Evolutionary conservation across 805 yeast genomes (phyloP).

Genomic region (Candida sithepensis): DNA sequence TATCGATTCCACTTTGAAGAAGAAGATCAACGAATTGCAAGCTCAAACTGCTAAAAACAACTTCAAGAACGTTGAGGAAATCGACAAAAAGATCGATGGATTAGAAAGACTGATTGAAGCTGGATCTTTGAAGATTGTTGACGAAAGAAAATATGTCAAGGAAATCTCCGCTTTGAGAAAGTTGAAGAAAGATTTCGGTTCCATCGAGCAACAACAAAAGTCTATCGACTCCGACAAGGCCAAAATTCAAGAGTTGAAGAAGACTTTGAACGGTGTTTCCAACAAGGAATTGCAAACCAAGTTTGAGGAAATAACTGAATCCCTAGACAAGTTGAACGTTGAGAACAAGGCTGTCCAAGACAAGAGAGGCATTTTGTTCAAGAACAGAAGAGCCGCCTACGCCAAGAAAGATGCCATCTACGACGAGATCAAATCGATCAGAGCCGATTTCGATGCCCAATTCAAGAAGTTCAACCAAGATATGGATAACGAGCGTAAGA

Average conservation of each 20-base stretch:
- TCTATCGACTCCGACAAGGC: constrained; percentile 75
- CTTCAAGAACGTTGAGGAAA: constrained; percentile 65
- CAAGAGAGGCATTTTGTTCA: constrained; percentile 61
- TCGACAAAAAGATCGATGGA: constrained; percentile 58
- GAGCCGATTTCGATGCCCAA: constrained; percentile 72
- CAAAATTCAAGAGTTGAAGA: constrained; percentile 72
- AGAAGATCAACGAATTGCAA: constrained; percentile 71
- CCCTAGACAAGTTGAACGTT: constrained; percentile 62
- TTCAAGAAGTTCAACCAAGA: constrained; percentile 66
- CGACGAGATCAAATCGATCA: constrained; percentile 61
- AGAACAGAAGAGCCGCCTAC: constrained; percentile 63
- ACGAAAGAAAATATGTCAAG: constrained; percentile 80
- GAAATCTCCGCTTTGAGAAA: constrained; percentile 84
- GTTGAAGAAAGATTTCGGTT: constrained; percentile 71
- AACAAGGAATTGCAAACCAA: constrained; percentile 62
- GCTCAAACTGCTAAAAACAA: constrained; percentile 65
- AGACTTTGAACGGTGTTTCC: constrained; percentile 53
- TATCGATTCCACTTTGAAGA: constrained; percentile 67
- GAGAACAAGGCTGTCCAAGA: constrained; percentile 58
- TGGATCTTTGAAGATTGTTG: constrained; percentile 82
- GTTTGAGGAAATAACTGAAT: constrained; percentile 65
- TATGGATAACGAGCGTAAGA: constrained; percentile 64
- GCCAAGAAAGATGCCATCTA: constrained; percentile 68
- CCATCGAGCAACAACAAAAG: constrained; percentile 70
- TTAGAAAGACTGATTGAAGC: constrained; percentile 74